These are phyloP conservation scores for Tricholoma hemisulphureum DNA, from an alignment of 768 basidiomycete genomes.

Conservation along the genomic window DNA sequence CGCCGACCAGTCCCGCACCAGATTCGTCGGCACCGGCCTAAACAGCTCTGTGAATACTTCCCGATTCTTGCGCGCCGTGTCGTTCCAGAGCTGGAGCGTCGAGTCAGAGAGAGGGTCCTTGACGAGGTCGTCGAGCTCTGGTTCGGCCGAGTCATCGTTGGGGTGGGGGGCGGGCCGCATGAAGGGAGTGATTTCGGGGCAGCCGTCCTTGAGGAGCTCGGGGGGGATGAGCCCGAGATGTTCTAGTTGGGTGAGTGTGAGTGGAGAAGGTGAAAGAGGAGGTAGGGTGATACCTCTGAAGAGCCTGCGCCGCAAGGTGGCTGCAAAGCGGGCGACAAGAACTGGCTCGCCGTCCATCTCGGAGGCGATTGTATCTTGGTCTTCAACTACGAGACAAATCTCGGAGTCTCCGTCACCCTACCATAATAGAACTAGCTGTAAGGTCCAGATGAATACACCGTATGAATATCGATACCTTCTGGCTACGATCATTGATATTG, in stretches of 20 bases:
- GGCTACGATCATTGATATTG: conserved; percentile 87
- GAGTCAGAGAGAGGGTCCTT: conserved; percentile 75
- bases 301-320: conserved; percentile 77
- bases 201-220: conserved; percentile 46
- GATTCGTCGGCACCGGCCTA: conserved; percentile 81
- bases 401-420: conserved; percentile 94
- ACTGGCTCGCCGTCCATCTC: conserved; percentile 78
- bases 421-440: background rate
- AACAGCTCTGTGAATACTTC: conserved; percentile 87
- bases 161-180: conserved; percentile 80
- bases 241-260: conserved; percentile 44
- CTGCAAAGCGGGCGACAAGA: conserved; percentile 75
- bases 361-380: conserved; percentile 70
- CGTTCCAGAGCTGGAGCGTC: conserved; percentile 58
- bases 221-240: conserved; percentile 84
- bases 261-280: conserved; percentile 8
- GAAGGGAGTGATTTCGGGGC: conserved; percentile 47
- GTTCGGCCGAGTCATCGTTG: conserved; percentile 61
- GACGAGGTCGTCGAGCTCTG: conserved; percentile 60
- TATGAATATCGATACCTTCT: conserved; percentile 46
- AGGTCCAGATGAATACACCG: background rate
- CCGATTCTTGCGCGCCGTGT: conserved; percentile 76
- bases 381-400: conserved; percentile 90
- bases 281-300: conserved; percentile 75
- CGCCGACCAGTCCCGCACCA: conserved; percentile 72